These are phyloP conservation scores for Aegilops umbellulata DNA, from an alignment of 176 grass and related monocot genomes.

Conservation along the genomic window DNA sequence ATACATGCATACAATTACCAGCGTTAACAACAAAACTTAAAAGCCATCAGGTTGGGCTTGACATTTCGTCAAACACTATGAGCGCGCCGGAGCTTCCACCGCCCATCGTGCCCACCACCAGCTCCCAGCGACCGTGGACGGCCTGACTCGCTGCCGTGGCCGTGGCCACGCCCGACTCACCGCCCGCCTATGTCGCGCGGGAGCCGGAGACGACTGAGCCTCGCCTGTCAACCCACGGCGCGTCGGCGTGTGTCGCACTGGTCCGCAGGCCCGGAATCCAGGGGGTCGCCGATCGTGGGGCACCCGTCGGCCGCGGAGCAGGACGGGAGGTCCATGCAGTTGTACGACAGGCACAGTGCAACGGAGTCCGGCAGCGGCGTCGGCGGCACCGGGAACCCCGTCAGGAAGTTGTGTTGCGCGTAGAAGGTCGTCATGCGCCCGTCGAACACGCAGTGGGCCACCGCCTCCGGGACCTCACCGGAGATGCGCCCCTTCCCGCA, in stretches of 20 bases:
- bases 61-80: too few species aligned
- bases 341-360: slow-evolving; percentile 76
- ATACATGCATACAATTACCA: too few species aligned
- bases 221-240: slow-evolving; percentile 18
- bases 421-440: slow-evolving; percentile 74
- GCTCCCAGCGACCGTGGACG: too few species aligned
- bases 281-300: slow-evolving; percentile 58
- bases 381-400: slow-evolving; percentile 44
- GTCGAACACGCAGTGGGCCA: slow-evolving; percentile 40
- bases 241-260: slow-evolving; percentile 31
- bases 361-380: slow-evolving; percentile 48
- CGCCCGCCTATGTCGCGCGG: too few species aligned
- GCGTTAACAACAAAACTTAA: too few species aligned
- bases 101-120: too few species aligned
- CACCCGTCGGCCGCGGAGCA: slow-evolving; percentile 31
- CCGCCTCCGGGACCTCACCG: slow-evolving; percentile 44
- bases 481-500: too few species aligned
- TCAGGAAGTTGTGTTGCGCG: slow-evolving; percentile 88
- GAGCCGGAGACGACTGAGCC: neutral
- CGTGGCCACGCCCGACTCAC: too few species aligned
- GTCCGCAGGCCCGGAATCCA: slow-evolving; percentile 50
- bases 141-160: too few species aligned
- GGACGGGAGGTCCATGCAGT: slow-evolving; percentile 67
- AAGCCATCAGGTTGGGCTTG: too few species aligned
- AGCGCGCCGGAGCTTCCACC: too few species aligned